phyloP scores from a whole-genome alignment of 1,139 yeast species.

The Zygoascus sp. region DNA sequence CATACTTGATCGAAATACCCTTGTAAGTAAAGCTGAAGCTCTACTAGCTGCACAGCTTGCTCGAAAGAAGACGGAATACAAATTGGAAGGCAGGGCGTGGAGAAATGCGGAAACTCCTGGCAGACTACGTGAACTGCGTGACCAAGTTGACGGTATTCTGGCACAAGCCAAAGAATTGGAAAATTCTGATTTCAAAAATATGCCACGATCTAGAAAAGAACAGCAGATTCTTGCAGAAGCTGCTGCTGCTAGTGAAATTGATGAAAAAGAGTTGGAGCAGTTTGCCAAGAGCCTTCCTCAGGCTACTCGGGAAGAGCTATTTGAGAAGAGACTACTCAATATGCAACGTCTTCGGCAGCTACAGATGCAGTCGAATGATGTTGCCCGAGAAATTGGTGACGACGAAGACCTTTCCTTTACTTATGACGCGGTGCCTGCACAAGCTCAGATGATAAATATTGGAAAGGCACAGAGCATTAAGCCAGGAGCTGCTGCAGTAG shows the following conservation, averaged over 20 bases:
- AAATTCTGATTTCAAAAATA: constrained; percentile 68
- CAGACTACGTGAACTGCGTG: constrained; percentile 68
- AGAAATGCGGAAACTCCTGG: constrained; percentile 67
- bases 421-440: constrained; percentile 7
- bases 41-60: constrained; percentile 44
- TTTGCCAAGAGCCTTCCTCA: constrained; percentile 16
- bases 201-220: constrained; percentile 8
- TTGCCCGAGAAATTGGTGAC: constrained; percentile 24
- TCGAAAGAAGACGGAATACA: constrained; percentile 58
- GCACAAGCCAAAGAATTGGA: constrained; percentile 82
- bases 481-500: constrained; percentile 1
- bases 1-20: constrained; percentile 36
- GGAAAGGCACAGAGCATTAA: constrained; percentile 9
- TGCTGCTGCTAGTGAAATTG: neutral
- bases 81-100: constrained; percentile 44
- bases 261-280: constrained; percentile 14
- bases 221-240: constrained; percentile 1
- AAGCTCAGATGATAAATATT: constrained; percentile 7
- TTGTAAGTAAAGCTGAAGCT: constrained; percentile 46
- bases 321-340: constrained; percentile 27
- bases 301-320: constrained; percentile 24
- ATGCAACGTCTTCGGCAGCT: constrained; percentile 30
- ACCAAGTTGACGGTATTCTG: constrained; percentile 82
- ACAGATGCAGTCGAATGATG: constrained; percentile 33
- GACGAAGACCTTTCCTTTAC: constrained; percentile 10